Base-by-base conservation (phyloP, 768 basidiomycete species). In the Russula earlei region DNA sequence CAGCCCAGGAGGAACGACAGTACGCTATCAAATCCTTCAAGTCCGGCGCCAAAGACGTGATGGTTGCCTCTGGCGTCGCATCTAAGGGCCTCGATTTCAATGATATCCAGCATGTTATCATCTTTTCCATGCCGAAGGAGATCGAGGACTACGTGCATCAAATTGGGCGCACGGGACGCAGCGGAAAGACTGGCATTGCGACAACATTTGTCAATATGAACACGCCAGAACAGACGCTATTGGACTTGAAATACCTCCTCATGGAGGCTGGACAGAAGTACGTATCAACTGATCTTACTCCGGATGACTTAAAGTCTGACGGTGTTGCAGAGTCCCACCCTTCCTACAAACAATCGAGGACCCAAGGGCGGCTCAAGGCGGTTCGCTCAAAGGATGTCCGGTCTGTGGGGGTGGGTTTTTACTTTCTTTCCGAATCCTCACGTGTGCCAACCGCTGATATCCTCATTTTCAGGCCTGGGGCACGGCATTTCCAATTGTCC, bases 131-230 rank as follows among this genome's bases (percentile, higher is more conserved):
- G 96, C 96, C 96, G 0, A 99, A 98, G 70, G 96, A 99, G 74
- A 99, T 99, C 60, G 96, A 99, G 71, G 96, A 99, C 69, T 99
- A 99, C 65, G 95, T 98, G 48, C 96, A 99, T 74, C 95, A 99
- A 70, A 98, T 98, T 62, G 96, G 96, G 25, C 87, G 96, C 58
- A 99, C 96, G 7, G 96, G 96, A 49, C 84, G 96, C 63, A 92
- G 89, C 62, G 96, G 96, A 20, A 97, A 97, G 70, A 99, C 96
- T 0, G 96, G 96, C 49, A 97, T 99, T 54, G 95, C 96, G 31
- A 99, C 96, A 33, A 94, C 96, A 34, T 99, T 99, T 66, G 91
- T 98, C 52, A 98, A 98, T 69, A 95, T 95, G 91, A 90, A 88
- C 66, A 96, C 95, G 2, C 80, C 87, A 0, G 96, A 98, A 67